Evolutionary conservation across 2,329 filamentous ascomycete genomes (phyloP), one percentile per base, ranked within the genome.

Genomic region (Colletotrichum eremochloae): DNA sequence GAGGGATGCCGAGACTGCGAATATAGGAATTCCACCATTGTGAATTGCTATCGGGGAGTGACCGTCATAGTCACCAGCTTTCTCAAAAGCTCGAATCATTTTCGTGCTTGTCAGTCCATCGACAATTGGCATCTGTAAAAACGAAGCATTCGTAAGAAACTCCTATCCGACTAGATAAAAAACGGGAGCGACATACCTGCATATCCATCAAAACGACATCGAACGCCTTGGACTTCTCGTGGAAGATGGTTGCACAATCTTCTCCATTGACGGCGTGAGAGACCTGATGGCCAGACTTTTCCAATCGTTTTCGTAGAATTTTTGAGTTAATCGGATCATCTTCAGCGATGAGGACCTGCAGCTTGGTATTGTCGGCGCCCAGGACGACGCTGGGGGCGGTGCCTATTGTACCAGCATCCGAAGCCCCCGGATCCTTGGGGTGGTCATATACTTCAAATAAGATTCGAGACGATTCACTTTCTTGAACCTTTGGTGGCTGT

Each of bases 181-280:
- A 15, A 42, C 6, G 7, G 20, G 12, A 12, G 46, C 44, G 36
- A 82, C 89, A 81, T 79, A 95, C 94, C 87, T 97, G 94, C 88
- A 97, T 94, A 78, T 97, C 95, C 95, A 97, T 97, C 74, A 97
- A 85, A 60, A 97, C 86, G 6, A 94, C 91, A 79, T 97, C 94
- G 77, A 93, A 96, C 31, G 83, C 82, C 36, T 80, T 80, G 0
- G 91, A 85, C 63, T 86, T 87, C 57, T 94, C 92, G 62, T 86
- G 87, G 79, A 93, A 95, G 5, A 90, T 86, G 62, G 87, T 86
- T 7, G 93, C 92, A 77, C 95, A 97, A 77, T 97, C 94, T 78
- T 96, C 93, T 9, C 95, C 95, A 74, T 97, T 97, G 48, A 93
- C 87, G 0, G 94, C 94, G 75, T 95, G 86, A 46, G 88, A 84